These are phyloP conservation scores for Alternaria burnsii DNA, from an alignment of 2,329 filamentous ascomycete genomes.

Conservation along the genomic window DNA sequence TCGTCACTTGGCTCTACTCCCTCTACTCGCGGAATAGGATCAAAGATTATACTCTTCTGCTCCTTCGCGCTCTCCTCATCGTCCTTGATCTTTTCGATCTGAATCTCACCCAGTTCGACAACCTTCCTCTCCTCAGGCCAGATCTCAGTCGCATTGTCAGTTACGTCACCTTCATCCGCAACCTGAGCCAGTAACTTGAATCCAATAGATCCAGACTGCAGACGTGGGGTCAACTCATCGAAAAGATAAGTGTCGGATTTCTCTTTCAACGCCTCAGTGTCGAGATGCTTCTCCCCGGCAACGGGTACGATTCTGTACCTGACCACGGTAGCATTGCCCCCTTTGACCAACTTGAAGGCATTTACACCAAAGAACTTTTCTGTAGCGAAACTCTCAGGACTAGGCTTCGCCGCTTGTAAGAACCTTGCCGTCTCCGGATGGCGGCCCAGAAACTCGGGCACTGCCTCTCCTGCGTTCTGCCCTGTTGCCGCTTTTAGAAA, in stretches of 20 bases:
- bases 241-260: constrained; percentile 59
- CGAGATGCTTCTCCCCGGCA: constrained; percentile 53
- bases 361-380: constrained; percentile 61
- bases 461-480: constrained; percentile 38
- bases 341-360: constrained; percentile 58
- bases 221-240: constrained; percentile 55
- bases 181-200: constrained; percentile 63
- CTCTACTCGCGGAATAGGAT: constrained; percentile 64
- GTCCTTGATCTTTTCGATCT: constrained; percentile 52
- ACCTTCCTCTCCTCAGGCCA: constrained; percentile 63
- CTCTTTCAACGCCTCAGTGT: constrained; percentile 48
- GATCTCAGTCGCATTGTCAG: constrained; percentile 59
- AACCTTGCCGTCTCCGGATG: constrained; percentile 61
- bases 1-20: constrained; percentile 63
- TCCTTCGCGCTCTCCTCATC: constrained; percentile 54
- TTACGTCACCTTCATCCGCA: constrained; percentile 58
- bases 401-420: constrained; percentile 60
- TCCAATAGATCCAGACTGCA: constrained; percentile 50
- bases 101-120: constrained; percentile 62
- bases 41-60: constrained; percentile 65
- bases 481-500: constrained; percentile 55
- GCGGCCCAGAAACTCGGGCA: constrained; percentile 55
- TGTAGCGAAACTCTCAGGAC: constrained; percentile 59
- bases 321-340: constrained; percentile 56
- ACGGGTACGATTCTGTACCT: constrained; percentile 61